Base-by-base conservation (phyloP, 1,284 basidiomycete genomes). In the Agaricales sp. region DNA sequence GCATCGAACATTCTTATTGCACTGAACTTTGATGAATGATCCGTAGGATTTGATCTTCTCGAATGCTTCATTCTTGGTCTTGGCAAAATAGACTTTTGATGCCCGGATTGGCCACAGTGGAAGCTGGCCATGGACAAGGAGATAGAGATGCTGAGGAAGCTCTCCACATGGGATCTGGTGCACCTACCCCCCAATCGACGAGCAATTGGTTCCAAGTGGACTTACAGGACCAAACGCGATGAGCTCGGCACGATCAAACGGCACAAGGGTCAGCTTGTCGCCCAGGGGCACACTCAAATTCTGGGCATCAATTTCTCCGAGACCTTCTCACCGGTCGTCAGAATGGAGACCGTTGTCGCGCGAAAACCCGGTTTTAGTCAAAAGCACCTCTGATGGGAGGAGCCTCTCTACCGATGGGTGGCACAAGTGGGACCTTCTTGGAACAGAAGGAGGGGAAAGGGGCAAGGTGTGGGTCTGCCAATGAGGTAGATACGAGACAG, bases 211-310 rank as follows among this genome's bases (percentile, higher is more conserved):
- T 56, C 45, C 2, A 49, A 54, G n/a, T 72, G 67, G 66, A 62
- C 66, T 3, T 71, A 65, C 52, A 56, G 52, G 1, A 57, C 55
- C 46, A 75, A 75, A 48, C 52, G 53, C 13, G 59, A 71, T 20
- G 57, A 56, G 2, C 21, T 59, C 2, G 65, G 69, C 0, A 47
- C 59, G 0, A 47, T 68, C 1, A 37, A 53, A 11, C 51, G 54
- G 11, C 58, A 59, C 50, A 75, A 74, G 46, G 71, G 67, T 0
- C 49, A 60, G 0, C 59, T 73, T 0, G 66, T 73, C 0, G 66
- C 65, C 0, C 60, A 65, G 24, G 73, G 71, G 0, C 71, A 64
- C 55, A 56, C 56, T 0, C 68, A 70, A 47, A 49, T 50, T 2
- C 54, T 57, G 8, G 67, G 70, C 2, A 47, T 68, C 19, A 64